Conservation (phyloP, 2,329 filamentous ascomycete genomes). For the Mariannaea elegans region DNA sequence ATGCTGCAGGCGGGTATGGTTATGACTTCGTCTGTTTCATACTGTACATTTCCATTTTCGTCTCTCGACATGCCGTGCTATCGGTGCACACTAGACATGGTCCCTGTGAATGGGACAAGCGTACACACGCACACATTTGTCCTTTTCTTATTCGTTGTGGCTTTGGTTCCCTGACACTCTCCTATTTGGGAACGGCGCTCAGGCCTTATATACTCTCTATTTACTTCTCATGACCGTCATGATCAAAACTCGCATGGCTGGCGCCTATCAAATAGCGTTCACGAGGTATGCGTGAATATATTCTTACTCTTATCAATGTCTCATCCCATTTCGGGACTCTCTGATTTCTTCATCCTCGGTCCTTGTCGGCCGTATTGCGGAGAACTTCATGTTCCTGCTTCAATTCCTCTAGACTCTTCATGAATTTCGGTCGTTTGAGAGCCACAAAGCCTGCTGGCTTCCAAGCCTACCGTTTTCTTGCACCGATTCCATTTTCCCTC, state of each 20-base stretch:
- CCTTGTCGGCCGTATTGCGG: not conserved
- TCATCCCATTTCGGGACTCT: conserved; percentile 17
- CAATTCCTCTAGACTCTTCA: not conserved
- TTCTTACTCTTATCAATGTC: conserved; percentile 35
- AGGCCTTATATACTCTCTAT: conserved; percentile 28
- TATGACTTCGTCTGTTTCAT: conserved; percentile 12
- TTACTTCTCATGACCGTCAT: conserved; percentile 38
- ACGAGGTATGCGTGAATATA: conserved; percentile 46
- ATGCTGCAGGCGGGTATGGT: conserved; percentile 18
- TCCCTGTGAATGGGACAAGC: conserved; percentile 15
- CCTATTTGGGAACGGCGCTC: conserved; percentile 33
- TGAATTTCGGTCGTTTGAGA: not conserved
- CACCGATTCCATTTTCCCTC: not conserved
- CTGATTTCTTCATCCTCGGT: conserved; percentile 10
- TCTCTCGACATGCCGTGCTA: conserved; percentile 16
- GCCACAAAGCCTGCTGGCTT: not conserved
- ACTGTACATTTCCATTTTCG: conserved; percentile 26
- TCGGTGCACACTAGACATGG: conserved; percentile 19
- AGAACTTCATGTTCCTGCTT: not conserved
- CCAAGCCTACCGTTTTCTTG: not conserved
- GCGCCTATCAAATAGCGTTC: conserved; percentile 42
- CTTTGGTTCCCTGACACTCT: conserved; percentile 16
- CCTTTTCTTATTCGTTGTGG: conserved; percentile 9
- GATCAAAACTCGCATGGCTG: conserved; percentile 41
- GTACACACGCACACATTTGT: conserved; percentile 7